A percentile compares a stretch with the other conserved stretches of the same genome.
phyloP scores from a whole-genome alignment of 2,329 filamentous ascomycete species.

The Hypoxylon sp. region DNA sequence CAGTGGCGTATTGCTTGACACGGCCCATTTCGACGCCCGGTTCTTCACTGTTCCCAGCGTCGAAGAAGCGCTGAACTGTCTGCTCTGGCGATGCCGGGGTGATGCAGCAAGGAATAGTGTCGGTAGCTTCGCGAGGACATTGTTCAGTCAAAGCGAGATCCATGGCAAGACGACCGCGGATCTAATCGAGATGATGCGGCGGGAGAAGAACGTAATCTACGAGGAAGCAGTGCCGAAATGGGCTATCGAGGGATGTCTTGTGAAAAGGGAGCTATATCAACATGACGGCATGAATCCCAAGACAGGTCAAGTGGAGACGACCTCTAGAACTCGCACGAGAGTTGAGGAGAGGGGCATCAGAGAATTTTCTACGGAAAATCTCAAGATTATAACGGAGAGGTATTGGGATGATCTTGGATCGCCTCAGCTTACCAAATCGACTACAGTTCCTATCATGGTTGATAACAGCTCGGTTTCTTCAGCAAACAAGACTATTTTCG shows the following conservation, averaged over 20 bases:
- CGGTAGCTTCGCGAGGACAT: conserved; percentile 21
- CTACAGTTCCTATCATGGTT: conserved; percentile 1
- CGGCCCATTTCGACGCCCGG: conserved; percentile 34
- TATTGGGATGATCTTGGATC: conserved; percentile 28
- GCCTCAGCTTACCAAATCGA: conserved; percentile 8
- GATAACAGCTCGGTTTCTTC: conserved; percentile 26
- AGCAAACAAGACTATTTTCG: conserved; percentile 53
- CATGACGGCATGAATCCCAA: conserved; percentile 12
- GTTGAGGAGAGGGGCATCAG: conserved; percentile 30
- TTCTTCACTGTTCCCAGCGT: conserved; percentile 33
- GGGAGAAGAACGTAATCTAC: conserved; percentile 29
- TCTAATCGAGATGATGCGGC: conserved; percentile 36
- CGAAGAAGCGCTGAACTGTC: conserved; percentile 33
- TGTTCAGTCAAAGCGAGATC: conserved; percentile 20
- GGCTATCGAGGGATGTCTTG: conserved; percentile 38
- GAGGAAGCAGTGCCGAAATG: conserved; percentile 36
- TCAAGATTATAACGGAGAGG: conserved; percentile 29
- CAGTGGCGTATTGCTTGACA: conserved; percentile 4
- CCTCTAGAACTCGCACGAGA: conserved; percentile 15
- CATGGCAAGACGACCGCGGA: conserved; percentile 30
- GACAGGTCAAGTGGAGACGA: conserved; percentile 4
- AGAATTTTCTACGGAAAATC: conserved; percentile 28
- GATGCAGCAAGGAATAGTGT: conserved; percentile 28
- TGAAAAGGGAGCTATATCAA: conserved; percentile 33
- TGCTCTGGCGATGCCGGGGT: conserved; percentile 29